These are phyloP conservation scores for Chlamydomonas sphaeroides DNA, from an alignment of 139 green algal genomes.

Conservation along the genomic window DNA sequence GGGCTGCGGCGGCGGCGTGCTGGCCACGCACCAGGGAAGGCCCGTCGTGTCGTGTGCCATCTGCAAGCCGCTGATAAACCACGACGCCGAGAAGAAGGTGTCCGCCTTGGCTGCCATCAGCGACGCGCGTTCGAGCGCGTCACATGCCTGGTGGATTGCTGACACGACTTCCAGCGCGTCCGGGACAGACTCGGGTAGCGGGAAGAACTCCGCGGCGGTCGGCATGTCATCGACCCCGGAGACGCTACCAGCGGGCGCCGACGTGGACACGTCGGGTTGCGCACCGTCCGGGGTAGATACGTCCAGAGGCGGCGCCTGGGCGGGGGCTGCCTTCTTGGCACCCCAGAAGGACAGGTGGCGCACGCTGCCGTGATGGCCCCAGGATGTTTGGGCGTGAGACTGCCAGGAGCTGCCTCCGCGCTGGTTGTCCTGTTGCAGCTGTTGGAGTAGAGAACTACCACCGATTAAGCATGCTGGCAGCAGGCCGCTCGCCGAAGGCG, in stretches of 20 bases:
- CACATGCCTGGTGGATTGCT: slow-evolving; percentile 48
- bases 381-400: background rate
- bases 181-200: background rate
- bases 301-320: no score
- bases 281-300: background rate
- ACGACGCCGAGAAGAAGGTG: slow-evolving; percentile 57
- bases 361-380: background rate
- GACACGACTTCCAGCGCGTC: slow-evolving; percentile 1
- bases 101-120: slow-evolving; percentile 58
- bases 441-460: background rate
- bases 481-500: background rate
- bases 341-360: background rate
- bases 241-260: no score
- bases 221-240: no score
- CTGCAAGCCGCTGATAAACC: slow-evolving; percentile 69
- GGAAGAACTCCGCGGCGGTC: slow-evolving; percentile 39
- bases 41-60: slow-evolving; percentile 59
- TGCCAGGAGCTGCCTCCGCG: background rate
- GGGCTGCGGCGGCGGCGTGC: no score
- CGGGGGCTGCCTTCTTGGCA: background rate
- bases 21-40: slow-evolving; percentile 80
- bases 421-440: background rate
- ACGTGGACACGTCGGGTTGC: background rate
- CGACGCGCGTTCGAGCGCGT: slow-evolving; percentile 52
- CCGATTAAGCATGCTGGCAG: background rate